These are phyloP conservation scores for Thuja plicata DNA, from an alignment of 83 land plant species.

Conservation along the genomic window DNA sequence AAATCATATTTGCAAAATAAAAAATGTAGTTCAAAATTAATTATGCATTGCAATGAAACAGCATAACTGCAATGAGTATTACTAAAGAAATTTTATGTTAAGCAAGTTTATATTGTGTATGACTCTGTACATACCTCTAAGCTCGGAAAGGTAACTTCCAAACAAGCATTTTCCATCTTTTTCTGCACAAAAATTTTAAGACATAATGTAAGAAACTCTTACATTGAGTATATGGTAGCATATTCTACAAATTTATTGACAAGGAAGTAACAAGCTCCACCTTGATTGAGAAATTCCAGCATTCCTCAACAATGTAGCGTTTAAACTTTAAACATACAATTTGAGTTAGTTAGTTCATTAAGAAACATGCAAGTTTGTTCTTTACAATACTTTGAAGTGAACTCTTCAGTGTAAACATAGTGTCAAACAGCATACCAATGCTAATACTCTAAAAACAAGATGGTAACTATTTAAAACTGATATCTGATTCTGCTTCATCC, in stretches of 20 bases:
- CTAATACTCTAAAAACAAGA: not conserved
- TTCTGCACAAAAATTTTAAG: not conserved
- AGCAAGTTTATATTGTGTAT: not conserved
- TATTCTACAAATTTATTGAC: not conserved
- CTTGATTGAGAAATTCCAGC: not conserved
- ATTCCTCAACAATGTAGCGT: not conserved
- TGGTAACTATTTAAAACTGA: not conserved
- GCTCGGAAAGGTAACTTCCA: conserved; percentile 4
- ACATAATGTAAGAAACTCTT: not conserved
- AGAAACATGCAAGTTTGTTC: not conserved
- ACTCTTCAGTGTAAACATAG: not conserved
- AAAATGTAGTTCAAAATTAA: not conserved
- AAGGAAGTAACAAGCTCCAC: not conserved
- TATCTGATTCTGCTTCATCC: not conserved
- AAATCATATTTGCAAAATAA: not conserved
- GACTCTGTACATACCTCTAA: conserved; percentile 5
- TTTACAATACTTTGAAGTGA: not conserved
- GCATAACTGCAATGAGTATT: not conserved
- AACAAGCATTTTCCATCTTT: not conserved
- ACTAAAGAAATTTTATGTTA: not conserved
- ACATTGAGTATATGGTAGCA: not conserved
- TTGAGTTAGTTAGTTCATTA: not conserved
- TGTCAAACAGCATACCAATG: not conserved
- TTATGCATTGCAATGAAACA: not conserved
- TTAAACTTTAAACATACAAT: not conserved